phyloP scores from a whole-genome alignment of 768 basidiomycete genomes.

The Sarcomyxa edulis region DNA sequence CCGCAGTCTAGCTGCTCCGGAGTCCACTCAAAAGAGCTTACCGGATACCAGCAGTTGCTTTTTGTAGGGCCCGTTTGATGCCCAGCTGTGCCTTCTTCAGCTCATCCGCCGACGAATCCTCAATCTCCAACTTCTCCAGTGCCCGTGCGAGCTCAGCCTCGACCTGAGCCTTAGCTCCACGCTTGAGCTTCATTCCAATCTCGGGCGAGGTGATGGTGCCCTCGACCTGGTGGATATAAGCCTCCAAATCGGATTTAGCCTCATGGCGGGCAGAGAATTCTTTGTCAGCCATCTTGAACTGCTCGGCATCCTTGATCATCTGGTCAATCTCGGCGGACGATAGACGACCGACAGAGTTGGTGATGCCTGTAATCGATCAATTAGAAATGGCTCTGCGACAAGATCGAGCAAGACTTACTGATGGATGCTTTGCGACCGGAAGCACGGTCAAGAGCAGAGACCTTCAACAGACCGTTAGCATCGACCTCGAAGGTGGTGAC shows the following conservation, averaged over 20 bases:
- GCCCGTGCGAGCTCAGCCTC: slow-evolving; percentile 98
- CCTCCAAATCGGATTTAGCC: slow-evolving; percentile 96
- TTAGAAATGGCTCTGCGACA: slow-evolving; percentile 3
- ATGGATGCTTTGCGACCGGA: slow-evolving; percentile 99
- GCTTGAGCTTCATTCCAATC: slow-evolving; percentile 98
- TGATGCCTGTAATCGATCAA: slow-evolving; percentile 59
- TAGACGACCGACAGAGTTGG: slow-evolving; percentile 98
- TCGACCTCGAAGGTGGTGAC: slow-evolving; percentile 99
- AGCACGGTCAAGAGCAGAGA: slow-evolving; percentile 96
- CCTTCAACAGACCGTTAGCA: slow-evolving; percentile 98
- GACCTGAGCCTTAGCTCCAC: slow-evolving; percentile 90
- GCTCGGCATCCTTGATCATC: slow-evolving; percentile 99
- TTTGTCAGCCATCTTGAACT: slow-evolving; percentile 94
- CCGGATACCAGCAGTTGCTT: slow-evolving; percentile 89
- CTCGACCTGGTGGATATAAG: slow-evolving; percentile 97
- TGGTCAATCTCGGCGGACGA: slow-evolving; percentile 98
- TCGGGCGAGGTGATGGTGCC: slow-evolving; percentile 93
- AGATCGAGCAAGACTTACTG: slow-evolving; percentile 45
- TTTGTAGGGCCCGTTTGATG: slow-evolving; percentile 97
- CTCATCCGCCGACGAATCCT: slow-evolving; percentile 90
- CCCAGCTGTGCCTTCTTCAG: slow-evolving; percentile 92
- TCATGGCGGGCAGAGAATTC: slow-evolving; percentile 98
- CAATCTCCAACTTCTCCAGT: slow-evolving; percentile 97
- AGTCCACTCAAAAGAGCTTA: slow-evolving; percentile 29
- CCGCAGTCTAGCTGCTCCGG: slow-evolving; percentile 13